Percentiles rank a stretch among this genome's conserved stretches.
Conservation (phyloP, 495 filamentous ascomycete species). For the Hypoxylon perforatum region DNA sequence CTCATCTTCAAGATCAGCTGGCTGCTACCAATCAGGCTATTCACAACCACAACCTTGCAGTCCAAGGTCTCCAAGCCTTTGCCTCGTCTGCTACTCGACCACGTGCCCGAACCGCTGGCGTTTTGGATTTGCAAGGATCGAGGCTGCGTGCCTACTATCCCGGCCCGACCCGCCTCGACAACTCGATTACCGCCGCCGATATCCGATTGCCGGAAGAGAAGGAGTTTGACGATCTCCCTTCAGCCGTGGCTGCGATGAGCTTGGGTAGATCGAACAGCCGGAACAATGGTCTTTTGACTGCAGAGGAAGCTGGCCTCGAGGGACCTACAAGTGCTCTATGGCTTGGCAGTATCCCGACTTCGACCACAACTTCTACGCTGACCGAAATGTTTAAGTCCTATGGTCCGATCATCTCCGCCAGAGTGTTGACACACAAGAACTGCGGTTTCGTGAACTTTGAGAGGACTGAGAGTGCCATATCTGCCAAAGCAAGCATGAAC, state of each 20-base stretch:
- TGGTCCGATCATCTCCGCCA: slow-evolving; percentile 88
- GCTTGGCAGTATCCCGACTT: slow-evolving; percentile 98
- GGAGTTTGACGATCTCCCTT: slow-evolving; percentile 74
- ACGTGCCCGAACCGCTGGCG: slow-evolving; percentile 83
- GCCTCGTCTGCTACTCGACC: slow-evolving; percentile 82
- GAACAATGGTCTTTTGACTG: slow-evolving; percentile 65
- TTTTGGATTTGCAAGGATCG: slow-evolving; percentile 79
- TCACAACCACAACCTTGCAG: slow-evolving; percentile 90
- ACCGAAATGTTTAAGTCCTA: slow-evolving; percentile 92
- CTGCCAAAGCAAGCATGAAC: slow-evolving; percentile 86
- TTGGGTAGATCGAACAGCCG: slow-evolving; percentile 70
- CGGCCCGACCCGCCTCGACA: slow-evolving; percentile 84
- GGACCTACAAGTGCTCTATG: slow-evolving; percentile 92
- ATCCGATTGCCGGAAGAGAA: slow-evolving; percentile 75
- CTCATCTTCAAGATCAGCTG: slow-evolving; percentile 65
- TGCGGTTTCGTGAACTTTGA: slow-evolving; percentile 99
- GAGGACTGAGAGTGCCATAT: slow-evolving; percentile 85
- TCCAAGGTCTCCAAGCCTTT: slow-evolving; percentile 76
- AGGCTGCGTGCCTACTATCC: slow-evolving; percentile 82
- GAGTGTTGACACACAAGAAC: slow-evolving; percentile 98
- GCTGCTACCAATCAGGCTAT: slow-evolving; percentile 91
- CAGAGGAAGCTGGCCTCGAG: slow-evolving; percentile 83
- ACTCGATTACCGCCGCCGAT: slow-evolving; percentile 83
- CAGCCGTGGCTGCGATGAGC: slow-evolving; percentile 83
- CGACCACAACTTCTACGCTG: slow-evolving; percentile 91